Conservation (phyloP, 2,329 filamentous ascomycete species). For the Thelonectria olida region DNA sequence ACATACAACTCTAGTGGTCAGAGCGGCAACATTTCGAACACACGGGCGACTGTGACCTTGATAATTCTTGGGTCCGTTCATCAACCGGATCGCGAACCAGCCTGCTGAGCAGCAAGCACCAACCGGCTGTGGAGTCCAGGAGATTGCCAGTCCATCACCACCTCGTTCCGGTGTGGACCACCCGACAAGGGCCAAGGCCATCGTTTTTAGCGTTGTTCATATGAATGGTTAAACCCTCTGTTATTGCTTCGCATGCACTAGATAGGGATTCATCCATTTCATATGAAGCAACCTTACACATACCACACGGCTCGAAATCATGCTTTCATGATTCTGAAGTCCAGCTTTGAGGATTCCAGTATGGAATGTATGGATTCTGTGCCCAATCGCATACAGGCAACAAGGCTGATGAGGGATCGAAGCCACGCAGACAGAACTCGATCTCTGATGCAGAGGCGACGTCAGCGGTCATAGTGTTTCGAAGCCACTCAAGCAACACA, state of each 20-base stretch:
- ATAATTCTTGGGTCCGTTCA: conserved; percentile 11
- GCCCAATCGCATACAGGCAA: background rate
- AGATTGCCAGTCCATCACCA: conserved; percentile 30
- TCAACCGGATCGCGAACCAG: conserved; percentile 16
- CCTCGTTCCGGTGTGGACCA: conserved; percentile 26
- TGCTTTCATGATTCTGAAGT: background rate
- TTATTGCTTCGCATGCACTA: background rate
- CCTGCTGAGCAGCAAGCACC: conserved; percentile 20
- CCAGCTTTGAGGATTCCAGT: background rate
- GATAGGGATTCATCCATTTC: background rate
- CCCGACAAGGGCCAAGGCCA: conserved; percentile 29
- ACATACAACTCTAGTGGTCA: conserved; percentile 14
- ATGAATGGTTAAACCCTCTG: background rate
- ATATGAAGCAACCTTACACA: background rate
- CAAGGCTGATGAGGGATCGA: background rate
- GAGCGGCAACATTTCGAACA: conserved; percentile 13
- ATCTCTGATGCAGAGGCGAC: background rate
- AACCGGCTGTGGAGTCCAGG: conserved; percentile 29
- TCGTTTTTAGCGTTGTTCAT: conserved; percentile 31
- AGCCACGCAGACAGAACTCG: conserved; percentile 11
- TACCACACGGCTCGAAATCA: conserved; percentile 4
- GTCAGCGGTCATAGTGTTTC: conserved; percentile 2
- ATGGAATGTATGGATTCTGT: background rate
- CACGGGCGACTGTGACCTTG: conserved; percentile 1
- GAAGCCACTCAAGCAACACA: conserved; percentile 1